Base-by-base conservation (phyloP, 106 monocot genomes). In the Platanthera guangdongensis region DNA sequence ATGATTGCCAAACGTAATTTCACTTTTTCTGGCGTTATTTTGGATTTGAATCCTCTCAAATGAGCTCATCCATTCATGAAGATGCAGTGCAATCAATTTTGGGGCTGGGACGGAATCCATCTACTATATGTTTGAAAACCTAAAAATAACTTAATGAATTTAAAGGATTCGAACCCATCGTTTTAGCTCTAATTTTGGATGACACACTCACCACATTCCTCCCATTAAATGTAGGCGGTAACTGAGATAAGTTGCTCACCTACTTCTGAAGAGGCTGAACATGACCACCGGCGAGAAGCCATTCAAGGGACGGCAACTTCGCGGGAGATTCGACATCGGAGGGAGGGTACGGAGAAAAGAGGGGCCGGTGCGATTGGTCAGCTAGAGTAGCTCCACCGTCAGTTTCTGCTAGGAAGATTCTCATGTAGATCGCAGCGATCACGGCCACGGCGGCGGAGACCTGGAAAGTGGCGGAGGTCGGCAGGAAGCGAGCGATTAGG, bases 361-460 rank as follows among this genome's bases (percentile, higher is more conserved):
- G 80, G 30, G 78, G 88, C 3, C n/a, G 76, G 6, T 59, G 75
- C 22, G 78, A 68, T 45, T 87, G 88, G 11, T 85, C 81, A 7
- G 75, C 83, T 28, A 68, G 50, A 30, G 74, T 64, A 18, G 45
- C 52, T 55, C 76, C 81, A 14, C 55, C 15, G 45, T 78, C 67
- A 6, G 85, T 83, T 47, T 99, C 97, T 3, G 16, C 73, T 1
- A 99, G 79, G 79, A 94, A 94, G 19, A 81, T 71, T 68, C 83
- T 85, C 86, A 99, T 89, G 82, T 99, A 94, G 1, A 83, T 54
- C 12, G 86, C 86, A 8, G 92, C 74, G 15, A 88, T 7, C 13
- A 84, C 57, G 7, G 87, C 84, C 9, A 85, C 78, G 55, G 80
- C 62, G 8, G 90, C 89, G 10, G 99, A 76, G 28, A 91, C 85